A percentile compares a stretch with the other conserved stretches of the same genome.
phyloP scores from a whole-genome alignment of 306 rosid genomes.

The Trifolium fragiferum region DNA sequence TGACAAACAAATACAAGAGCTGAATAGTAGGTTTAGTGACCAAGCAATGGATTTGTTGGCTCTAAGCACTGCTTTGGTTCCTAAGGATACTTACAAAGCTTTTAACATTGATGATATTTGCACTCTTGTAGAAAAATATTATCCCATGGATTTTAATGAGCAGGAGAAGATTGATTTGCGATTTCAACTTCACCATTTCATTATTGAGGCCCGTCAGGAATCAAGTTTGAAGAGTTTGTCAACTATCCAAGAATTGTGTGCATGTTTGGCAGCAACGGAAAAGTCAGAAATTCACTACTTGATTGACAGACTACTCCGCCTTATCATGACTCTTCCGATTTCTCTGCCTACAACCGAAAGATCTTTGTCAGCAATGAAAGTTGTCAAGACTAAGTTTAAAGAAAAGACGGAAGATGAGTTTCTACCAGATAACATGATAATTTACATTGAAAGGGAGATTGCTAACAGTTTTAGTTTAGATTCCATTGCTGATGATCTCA shows the following conservation, averaged over 20 bases:
- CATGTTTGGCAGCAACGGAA: neutral
- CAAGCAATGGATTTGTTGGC: neutral
- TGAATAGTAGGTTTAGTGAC: neutral
- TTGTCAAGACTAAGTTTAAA: neutral
- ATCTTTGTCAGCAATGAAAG: neutral
- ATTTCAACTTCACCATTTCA: neutral
- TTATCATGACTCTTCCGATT: neutral
- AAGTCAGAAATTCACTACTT: neutral
- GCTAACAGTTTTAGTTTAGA: neutral
- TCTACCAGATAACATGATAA: neutral
- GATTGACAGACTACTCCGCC: neutral
- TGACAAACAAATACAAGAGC: neutral
- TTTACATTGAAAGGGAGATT: neutral
- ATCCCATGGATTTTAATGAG: neutral
- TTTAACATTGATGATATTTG: neutral
- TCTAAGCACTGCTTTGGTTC: constrained; percentile 8
- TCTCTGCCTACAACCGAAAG: neutral
- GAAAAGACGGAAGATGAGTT: neutral
- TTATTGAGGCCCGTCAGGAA: neutral
- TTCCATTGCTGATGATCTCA: neutral
- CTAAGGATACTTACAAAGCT: neutral
- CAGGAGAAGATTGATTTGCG: neutral
- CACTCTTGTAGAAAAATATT: neutral
- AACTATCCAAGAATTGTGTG: neutral
- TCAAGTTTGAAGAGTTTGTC: neutral